These are phyloP conservation scores for Paraurostyla sp. DNA, from an alignment of 73 alveolate genomes.

Conservation along the genomic window DNA sequence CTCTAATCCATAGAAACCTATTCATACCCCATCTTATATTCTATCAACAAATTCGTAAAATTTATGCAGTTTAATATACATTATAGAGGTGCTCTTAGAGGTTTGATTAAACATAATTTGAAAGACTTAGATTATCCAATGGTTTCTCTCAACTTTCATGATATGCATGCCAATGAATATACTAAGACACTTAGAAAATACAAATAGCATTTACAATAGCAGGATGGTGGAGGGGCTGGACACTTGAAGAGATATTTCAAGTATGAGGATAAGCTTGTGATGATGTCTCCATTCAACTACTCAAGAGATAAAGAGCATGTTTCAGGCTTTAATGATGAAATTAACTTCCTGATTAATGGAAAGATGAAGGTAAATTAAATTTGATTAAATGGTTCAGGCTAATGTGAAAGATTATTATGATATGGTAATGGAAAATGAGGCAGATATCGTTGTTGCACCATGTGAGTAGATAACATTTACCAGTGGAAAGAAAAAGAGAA, in stretches of 20 bases:
- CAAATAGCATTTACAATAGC: not conserved
- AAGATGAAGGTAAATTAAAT: slow-evolving; percentile 15
- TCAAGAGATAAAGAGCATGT: slow-evolving; percentile 11
- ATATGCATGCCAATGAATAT: slow-evolving; percentile 33
- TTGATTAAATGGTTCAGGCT: not conserved
- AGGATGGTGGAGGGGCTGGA: not conserved
- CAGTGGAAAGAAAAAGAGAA: slow-evolving; percentile 28
- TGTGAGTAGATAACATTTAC: slow-evolving; percentile 15
- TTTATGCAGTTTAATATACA: not conserved
- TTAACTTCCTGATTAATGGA: not conserved
- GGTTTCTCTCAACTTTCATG: slow-evolving; percentile 1
- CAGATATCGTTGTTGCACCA: slow-evolving; percentile 9
- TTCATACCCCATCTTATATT: not conserved
- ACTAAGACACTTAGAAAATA: not conserved
- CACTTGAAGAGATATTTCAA: slow-evolving; percentile 2
- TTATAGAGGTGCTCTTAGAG: slow-evolving; percentile 48
- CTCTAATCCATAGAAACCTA: too few relatives aligned
- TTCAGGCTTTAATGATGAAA: slow-evolving; percentile 41
- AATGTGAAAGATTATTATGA: not conserved
- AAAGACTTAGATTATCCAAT: slow-evolving; percentile 9
- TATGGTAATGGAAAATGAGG: too few relatives aligned
- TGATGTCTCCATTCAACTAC: slow-evolving; percentile 30
- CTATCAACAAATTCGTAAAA: not conserved
- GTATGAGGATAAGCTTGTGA: slow-evolving; percentile 4
- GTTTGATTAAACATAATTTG: slow-evolving; percentile 32